Evolutionary conservation across 345 rosid species (phyloP), one percentile per base, ranked within the genome.

Genomic region (Linum tenue): DNA sequence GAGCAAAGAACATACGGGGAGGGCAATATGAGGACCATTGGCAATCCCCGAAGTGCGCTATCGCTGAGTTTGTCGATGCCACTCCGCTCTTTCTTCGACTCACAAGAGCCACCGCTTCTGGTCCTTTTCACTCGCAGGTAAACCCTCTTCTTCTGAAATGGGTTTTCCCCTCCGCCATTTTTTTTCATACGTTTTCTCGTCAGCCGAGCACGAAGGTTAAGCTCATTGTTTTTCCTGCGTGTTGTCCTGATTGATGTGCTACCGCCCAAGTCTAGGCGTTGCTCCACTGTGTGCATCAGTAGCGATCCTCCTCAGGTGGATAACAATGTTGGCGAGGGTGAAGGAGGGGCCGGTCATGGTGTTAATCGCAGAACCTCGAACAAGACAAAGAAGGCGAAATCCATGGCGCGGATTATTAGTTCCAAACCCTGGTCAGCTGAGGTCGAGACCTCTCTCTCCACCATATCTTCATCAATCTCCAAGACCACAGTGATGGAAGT

Each of bases 391-490:
- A 72, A 38, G 40, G 84, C 85, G 55, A 77, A 72, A 70, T 62
- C 78, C 53, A 69, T 91, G 80, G 91, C 91, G 6, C 69, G 70
- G 67, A 71, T 84, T 50, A 76, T 86, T 10, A 84, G 83, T 73
- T 72, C 79, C n/a, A 72, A 39, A 3, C 62, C 73, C 22, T 86
- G 89, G 92, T 85, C 92, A n/a, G 71, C 55, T 41, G 78, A 82
- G 55, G 68, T 88, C 10, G 89, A 88, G 72, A 74, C 86, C 12
- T 79, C 85, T 14, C 86, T 91, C 44, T 71, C 83, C 37, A 81
- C 79, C 56, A 69, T 81, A 4, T 76, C 80, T 39, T 67, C 86
- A 5, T 62, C 85, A 22, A 63, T 83, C 53, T 83, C 96, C 12
- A 85, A 70, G 62, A 85, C 89, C 70, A 65, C 79, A 6, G 77